Base-by-base conservation (phyloP, 257 asterid genomes). In the Verbascum thapsus region DNA sequence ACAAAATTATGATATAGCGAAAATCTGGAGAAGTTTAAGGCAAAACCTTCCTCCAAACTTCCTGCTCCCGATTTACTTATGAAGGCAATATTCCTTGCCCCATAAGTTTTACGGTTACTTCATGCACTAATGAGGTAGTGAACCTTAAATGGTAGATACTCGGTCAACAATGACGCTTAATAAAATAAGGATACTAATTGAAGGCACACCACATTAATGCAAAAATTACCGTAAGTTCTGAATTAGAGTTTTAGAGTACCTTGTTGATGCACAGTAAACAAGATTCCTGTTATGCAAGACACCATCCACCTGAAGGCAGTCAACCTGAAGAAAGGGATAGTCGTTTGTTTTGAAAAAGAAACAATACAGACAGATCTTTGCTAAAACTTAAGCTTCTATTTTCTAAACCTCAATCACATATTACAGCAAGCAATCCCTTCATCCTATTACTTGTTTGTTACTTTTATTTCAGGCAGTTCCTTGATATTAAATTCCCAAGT, bases 281-380 rank as follows among this genome's bases (percentile, higher is more conserved):
- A 92, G 97, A 76, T 92, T 92, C 43, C 91, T 83, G 48, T 75
- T 87, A 69, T 89, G 83, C 81, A 92, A 78, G 61, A 92, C 99
- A 68, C 99, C 99, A 66, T 92, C 97, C 81, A 92, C 96, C 77
- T 80, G 95, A 69, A 92, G 96, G 80, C 99, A 92, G 58, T 87
- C 94, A 81, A 89, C 99, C 99, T 92, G 83, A 58, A 76, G 44
- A 72, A 70, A 15, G 45, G 35, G 37, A 44, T 53, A 59, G 12
- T 32, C 70, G 20, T 37, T 20, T n/a, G 7, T 20, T 40, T 56
- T 44, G 53, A 41, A 38, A 13, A 64, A 54, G 49, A 66, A 61
- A 51, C 39, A 13, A 60, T 20, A 44, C 6, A 45, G 61, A 32
- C 39, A 40, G 35, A 53, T 22, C 70, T 44, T 19, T 12, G 23